These are phyloP conservation scores for Euphorbia schlechtendalii DNA, from an alignment of 441 rosid species.

Conservation along the genomic window DNA sequence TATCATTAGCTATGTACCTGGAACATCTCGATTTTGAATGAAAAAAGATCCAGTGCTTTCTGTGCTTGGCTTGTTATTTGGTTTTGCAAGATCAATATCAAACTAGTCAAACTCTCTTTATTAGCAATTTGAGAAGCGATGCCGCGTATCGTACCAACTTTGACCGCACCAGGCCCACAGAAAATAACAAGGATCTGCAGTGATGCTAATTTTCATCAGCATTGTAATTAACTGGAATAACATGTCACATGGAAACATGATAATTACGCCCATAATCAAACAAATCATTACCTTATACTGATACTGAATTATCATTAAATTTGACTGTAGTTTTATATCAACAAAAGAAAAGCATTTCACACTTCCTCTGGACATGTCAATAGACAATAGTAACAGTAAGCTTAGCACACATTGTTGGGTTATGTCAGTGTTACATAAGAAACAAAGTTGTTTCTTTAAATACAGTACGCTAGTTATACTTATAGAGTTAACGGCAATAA, in stretches of 20 bases:
- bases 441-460: not conserved
- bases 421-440: not conserved
- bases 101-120: constrained; percentile 50
- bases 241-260: not conserved
- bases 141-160: constrained; percentile 54
- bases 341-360: not conserved
- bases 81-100: constrained; percentile 67
- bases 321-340: not conserved
- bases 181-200: constrained; percentile 64
- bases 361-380: not conserved
- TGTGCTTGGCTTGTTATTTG: constrained; percentile 66
- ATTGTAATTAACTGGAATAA: not conserved
- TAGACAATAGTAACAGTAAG: not conserved
- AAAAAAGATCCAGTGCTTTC: constrained; percentile 64
- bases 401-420: not conserved
- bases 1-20: constrained; percentile 38
- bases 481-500: not conserved
- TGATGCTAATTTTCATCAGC: constrained; percentile 4
- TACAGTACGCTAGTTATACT: not conserved
- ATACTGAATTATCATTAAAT: not conserved
- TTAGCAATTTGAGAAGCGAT: constrained; percentile 50
- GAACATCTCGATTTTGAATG: constrained; percentile 76
- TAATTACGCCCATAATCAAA: not conserved
- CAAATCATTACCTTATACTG: not conserved
- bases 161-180: constrained; percentile 55